Evolutionary conservation across 1,284 basidiomycete genomes (phyloP).

Genomic region (Ganoderma lucidum): DNA sequence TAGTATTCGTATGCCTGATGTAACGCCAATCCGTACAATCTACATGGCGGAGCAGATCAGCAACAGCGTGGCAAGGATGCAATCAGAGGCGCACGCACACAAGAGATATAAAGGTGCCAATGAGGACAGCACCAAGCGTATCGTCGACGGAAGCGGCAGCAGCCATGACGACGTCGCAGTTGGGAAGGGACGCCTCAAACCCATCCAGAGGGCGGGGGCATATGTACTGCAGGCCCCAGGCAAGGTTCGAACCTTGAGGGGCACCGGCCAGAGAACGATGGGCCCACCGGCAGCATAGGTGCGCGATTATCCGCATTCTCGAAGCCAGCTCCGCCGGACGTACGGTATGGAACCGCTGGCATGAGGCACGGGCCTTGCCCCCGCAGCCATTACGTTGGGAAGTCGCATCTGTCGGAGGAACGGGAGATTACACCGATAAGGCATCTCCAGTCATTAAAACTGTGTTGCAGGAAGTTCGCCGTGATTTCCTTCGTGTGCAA

Average conservation of each 20-base stretch:
- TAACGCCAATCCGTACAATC: constrained; percentile 12
- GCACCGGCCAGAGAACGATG: background rate
- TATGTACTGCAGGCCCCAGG: background rate
- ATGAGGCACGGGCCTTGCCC: background rate
- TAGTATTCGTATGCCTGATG: constrained; percentile 16
- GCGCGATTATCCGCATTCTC: too few relatives aligned
- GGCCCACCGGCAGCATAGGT: background rate
- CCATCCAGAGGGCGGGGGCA: background rate
- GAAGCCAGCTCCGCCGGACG: background rate
- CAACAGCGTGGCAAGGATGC: background rate
- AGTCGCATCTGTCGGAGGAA: background rate
- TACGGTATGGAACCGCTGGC: background rate
- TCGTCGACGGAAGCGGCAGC: constrained; percentile 3
- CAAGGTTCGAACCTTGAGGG: background rate
- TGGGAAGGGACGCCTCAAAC: background rate
- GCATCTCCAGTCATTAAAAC: background rate
- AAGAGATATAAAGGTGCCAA: constrained; percentile 5
- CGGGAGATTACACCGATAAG: background rate
- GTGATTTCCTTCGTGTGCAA: background rate
- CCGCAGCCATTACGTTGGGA: background rate
- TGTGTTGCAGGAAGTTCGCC: background rate
- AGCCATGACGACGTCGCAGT: background rate
- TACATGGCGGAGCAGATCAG: background rate
- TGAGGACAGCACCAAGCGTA: constrained; percentile 9
- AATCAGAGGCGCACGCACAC: background rate